phyloP scores from a whole-genome alignment of 306 rosid species.

The Bauhinia variegata region DNA sequence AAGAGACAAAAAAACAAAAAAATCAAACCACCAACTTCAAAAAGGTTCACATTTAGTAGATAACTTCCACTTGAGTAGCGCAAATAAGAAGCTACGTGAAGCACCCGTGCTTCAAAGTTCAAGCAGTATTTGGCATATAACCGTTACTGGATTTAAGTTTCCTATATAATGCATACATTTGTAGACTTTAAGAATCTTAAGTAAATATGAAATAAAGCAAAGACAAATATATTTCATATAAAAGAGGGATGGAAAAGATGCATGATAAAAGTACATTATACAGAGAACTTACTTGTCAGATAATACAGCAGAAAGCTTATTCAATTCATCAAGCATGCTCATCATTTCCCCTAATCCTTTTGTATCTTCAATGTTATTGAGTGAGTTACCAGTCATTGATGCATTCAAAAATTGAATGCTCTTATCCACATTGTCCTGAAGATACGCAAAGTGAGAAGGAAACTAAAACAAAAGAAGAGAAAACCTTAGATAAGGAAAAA shows the following conservation, averaged over 20 bases:
- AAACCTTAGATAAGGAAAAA: neutral
- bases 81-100: too few species aligned
- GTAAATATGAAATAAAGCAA: too few species aligned
- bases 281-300: slow-evolving; percentile 30
- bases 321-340: slow-evolving; percentile 34
- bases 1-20: neutral
- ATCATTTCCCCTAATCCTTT: neutral
- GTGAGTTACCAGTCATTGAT: slow-evolving; percentile 4
- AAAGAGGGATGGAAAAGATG: too few species aligned
- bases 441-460: neutral
- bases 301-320: slow-evolving; percentile 37
- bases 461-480: too few species aligned
- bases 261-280: neutral
- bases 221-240: too few species aligned
- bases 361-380: neutral
- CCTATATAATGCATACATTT: too few species aligned
- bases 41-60: neutral
- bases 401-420: neutral
- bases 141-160: too few species aligned
- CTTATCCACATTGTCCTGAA: slow-evolving; percentile 17
- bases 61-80: neutral
- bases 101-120: too few species aligned
- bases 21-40: neutral
- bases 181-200: too few species aligned
- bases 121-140: too few species aligned